Base-by-base conservation (phyloP, 2,329 filamentous ascomycete genomes). In the Diaporthe ilicicola region DNA sequence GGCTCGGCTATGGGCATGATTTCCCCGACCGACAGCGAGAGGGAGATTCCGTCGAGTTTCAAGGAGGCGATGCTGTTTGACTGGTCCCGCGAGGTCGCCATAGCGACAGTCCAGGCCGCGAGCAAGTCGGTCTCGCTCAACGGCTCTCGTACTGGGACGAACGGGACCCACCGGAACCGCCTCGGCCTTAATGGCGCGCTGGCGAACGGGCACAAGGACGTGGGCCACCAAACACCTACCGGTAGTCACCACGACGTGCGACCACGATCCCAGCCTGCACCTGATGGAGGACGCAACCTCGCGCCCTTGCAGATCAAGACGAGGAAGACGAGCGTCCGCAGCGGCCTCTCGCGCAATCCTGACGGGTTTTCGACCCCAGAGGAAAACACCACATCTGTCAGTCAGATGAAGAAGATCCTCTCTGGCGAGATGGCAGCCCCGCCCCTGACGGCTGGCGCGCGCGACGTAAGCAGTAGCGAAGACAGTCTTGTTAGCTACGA, bases 71-170 rank as follows among this genome's bases (percentile, higher is more conserved):
- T 98, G 88, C 83, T 94, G 70, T 85, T 88, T 24, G 89, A 93
- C 59, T 98, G 95, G 95, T 92, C 90, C 48, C 91, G 91, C 77
- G 94, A 97, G 27, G 82, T 85, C 17, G 93, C 92, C 39, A 83
- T 96, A 66, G 88, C 91, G 13, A 86, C 89, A 46, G 87, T 93
- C 61, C 90, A 92, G 71, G 89, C 93, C 69, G 88, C 86, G 62
- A 91, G 91, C 76, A 93, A 91, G 76, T 89, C 93, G 0, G 88
- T 89, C 15, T 97, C 94, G 4, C 83, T 97, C 68, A 93, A 86
- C 67, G 94, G 94, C 27, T 97, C 94, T 3, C 90, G 89, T 73
- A 86, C 88, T 1, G 91, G 89, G 51, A 93, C 89, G 13, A 86
- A 84, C 67, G 85, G 79, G 22, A 87, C 86, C 15, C 83, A 78